Conservation (phyloP, 2,329 filamentous ascomycete genomes). For the Aureobasidium sp. region DNA sequence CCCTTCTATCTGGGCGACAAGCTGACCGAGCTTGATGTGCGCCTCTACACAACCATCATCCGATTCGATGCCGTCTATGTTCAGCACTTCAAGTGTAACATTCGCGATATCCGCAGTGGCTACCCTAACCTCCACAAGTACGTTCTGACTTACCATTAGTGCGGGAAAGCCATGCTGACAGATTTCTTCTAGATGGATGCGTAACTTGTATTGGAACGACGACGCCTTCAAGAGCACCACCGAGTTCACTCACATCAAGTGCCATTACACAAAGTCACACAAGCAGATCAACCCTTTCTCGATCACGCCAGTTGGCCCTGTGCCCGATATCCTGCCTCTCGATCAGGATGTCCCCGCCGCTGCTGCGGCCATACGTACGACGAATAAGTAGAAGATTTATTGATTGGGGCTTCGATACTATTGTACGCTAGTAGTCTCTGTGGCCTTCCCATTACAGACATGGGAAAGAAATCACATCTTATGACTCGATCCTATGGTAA, state of each 20-base stretch:
- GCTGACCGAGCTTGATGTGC: slow-evolving; percentile 44
- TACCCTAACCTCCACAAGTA: slow-evolving; percentile 68
- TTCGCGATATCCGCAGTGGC: slow-evolving; percentile 74
- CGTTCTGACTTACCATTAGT: not conserved
- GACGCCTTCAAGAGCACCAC: slow-evolving; percentile 75
- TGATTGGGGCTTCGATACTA: not conserved
- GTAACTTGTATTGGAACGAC: slow-evolving; percentile 75
- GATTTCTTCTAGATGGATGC: slow-evolving; percentile 54
- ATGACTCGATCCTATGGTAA: not conserved
- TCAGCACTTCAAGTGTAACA: slow-evolving; percentile 68
- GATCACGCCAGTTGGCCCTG: slow-evolving; percentile 79
- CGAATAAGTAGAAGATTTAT: not conserved
- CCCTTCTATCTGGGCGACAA: slow-evolving; percentile 42
- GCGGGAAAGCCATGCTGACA: not conserved
- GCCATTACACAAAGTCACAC: slow-evolving; percentile 61
- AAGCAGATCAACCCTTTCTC: slow-evolving; percentile 56
- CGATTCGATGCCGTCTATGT: slow-evolving; percentile 52
- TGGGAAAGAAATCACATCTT: not conserved
- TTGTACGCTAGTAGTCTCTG: slow-evolving; percentile 5
- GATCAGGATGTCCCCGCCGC: slow-evolving; percentile 66
- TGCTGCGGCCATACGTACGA: slow-evolving; percentile 1
- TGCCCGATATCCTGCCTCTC: slow-evolving; percentile 71
- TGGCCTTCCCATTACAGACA: not conserved
- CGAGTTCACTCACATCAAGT: slow-evolving; percentile 93
- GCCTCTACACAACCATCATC: slow-evolving; percentile 54